Evolutionary conservation across 2,329 filamentous ascomycete species (phyloP).

Genomic region (Curvularia eragrostidis): DNA sequence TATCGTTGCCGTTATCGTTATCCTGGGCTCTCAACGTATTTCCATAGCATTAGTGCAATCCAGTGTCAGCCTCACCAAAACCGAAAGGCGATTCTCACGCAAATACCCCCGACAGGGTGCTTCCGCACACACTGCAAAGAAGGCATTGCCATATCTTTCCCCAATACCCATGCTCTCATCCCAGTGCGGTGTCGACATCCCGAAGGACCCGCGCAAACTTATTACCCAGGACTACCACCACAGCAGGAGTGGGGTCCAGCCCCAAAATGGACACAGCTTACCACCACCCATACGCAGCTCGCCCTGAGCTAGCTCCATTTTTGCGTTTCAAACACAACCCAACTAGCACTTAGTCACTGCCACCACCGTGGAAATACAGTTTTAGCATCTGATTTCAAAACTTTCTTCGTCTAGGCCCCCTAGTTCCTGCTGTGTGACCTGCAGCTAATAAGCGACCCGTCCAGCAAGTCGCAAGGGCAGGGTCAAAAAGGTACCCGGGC

Average conservation of each 20-base stretch:
- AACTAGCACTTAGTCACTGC: neutral
- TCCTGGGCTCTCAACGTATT: neutral
- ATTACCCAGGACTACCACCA: neutral
- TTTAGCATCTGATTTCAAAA: neutral
- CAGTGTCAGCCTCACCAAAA: neutral
- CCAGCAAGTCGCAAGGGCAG: neutral
- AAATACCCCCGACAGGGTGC: neutral
- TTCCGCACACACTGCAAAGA: neutral
- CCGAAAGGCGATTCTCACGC: neutral
- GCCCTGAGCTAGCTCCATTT: neutral
- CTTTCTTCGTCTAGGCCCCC: neutral
- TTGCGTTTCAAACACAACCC: neutral
- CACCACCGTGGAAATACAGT: neutral
- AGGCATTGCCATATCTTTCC: neutral
- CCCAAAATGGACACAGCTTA: neutral
- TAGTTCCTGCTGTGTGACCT: neutral
- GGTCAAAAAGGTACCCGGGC: neutral
- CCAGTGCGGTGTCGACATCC: neutral
- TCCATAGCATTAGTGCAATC: neutral
- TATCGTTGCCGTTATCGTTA: neutral
- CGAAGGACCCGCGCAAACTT: neutral
- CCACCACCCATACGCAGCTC: neutral
- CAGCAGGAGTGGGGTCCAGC: neutral
- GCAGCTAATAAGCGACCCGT: neutral
- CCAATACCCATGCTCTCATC: neutral